Evolutionary conservation across 148 eudicot genomes (phyloP), one percentile per base, ranked within the genome.

Genomic region (Chenopodium berlandieri): DNA sequence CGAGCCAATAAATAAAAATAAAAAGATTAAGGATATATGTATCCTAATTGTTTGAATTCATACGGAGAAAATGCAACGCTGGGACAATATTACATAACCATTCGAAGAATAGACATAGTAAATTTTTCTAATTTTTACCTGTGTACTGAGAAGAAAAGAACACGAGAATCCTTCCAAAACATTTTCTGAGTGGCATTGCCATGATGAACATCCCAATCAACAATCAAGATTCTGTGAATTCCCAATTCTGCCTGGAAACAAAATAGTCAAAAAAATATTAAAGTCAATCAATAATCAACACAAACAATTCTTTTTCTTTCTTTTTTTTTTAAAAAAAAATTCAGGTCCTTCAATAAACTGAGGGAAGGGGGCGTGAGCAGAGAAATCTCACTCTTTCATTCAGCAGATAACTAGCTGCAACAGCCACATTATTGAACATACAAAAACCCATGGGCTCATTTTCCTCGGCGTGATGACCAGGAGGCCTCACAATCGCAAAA

Each of bases 141-240:
- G 87, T 97, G 99, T 78, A 97, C 98, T 12, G 99, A 97, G 87
- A 97, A 97, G 87, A 92, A 92, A 72, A 97, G 90, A 75, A 94
- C 99, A 76, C 97, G 97, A 74, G 97, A 87, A 86, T 97, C 99
- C 75, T 91, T 87, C 89, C 90, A 97, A 81, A 97, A 97, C 94
- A 87, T 90, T 77, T 97, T 91, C 60, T 97, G 99, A 76, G 99
- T 97, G 73, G 91, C 99, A 86, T 97, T 97, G 71, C 99, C 99
- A 85, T 97, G 99, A 87, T 97, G 99, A 63, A 97, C 99, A 83
- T 97, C 99, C 99, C 99, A 97, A 83, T 97, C 99, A 86, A 97
- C 99, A 76, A 97, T 92, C 84, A 97, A 83, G 50, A 97, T 88
- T 81, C 87, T 97, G 56, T 82, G 87, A 73, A 97, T 85, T 54